Evolutionary conservation across 192 early-diverging fungal species (phyloP), one percentile per base, ranked within the genome.

Genomic region (Gigaspora rosea): DNA sequence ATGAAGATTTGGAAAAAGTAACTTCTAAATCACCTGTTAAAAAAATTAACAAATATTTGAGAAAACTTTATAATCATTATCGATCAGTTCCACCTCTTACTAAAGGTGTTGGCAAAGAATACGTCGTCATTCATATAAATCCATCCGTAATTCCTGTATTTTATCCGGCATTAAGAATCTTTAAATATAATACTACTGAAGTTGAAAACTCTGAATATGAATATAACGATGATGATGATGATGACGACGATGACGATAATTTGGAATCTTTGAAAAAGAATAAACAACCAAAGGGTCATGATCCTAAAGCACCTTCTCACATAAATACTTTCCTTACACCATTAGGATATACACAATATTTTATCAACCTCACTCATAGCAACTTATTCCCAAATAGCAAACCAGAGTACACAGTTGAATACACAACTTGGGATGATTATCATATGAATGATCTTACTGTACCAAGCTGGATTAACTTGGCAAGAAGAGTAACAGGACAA

Each of bases 91-190:
- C 71, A n/a, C 58, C 63, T 8, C 65, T 67, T 27, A 48, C 27
- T 5, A 73, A 63, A 13, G 50, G 12, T 12, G 15, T 61, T 13
- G 12, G 18, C 1, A 61, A 57, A 18, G 36, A 78, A 10, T 83
- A 78, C 54, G 79, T 73, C 0, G 68, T 82, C 0, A 75, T 85
- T 2, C 83, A 84, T 46, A 84, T 91, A 2, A 84, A 88, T 57
- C 88, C 90, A 15, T 86, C 86, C 52, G 81, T 91, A 16, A 83
- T 91, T 9, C 90, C 90, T 33, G 85, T 80, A 36, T 87, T 85
- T 66, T 71, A 84, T 13, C 90, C 90, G 0, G 81, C 86, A 2
- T 76, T 88, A 57, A 82, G 88, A 36, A 81, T 89, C 0, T 84
- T 87, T 54, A 66, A 84, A 65, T 91, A 91, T 54, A 75, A 83